Evolutionary conservation across 176 grass and related monocot genomes (phyloP).

Genomic region (Zoysia pacifica): DNA sequence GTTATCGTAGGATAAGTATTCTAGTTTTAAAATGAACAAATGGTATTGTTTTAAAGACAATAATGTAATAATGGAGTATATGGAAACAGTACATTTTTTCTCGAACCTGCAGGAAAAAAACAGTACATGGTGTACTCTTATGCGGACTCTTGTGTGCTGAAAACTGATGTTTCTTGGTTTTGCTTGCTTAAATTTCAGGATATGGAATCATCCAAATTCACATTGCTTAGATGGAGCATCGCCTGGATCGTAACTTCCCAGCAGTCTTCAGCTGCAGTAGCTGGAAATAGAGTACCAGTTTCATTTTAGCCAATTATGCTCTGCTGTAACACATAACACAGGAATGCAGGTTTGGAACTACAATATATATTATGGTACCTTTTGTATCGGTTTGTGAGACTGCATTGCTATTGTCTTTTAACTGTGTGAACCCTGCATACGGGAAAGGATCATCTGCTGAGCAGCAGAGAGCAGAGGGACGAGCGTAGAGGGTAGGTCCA

Average conservation of each 20-base stretch:
- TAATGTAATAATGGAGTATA: too few species aligned
- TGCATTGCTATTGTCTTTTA: neutral
- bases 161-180: slow-evolving; percentile 5
- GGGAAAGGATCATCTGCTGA: neutral
- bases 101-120: too few species aligned
- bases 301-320: slow-evolving; percentile 20
- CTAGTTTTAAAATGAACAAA: too few species aligned
- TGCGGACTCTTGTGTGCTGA: neutral
- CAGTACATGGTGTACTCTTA: neutral
- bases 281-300: slow-evolving; percentile 24
- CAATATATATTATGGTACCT: neutral
- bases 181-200: slow-evolving; percentile 47
- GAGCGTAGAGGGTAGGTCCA: too few species aligned
- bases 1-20: too few species aligned
- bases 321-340: neutral
- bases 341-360: slow-evolving; percentile 16
- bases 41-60: too few species aligned
- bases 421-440: neutral
- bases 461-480: too few species aligned
- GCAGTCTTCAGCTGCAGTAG: slow-evolving; percentile 30
- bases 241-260: slow-evolving; percentile 4
- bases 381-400: neutral
- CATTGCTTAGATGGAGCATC: slow-evolving; percentile 26
- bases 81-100: too few species aligned
- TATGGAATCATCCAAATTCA: slow-evolving; percentile 23